Base-by-base conservation (phyloP, 1,284 basidiomycete genomes). In the Ustilago nuda region DNA sequence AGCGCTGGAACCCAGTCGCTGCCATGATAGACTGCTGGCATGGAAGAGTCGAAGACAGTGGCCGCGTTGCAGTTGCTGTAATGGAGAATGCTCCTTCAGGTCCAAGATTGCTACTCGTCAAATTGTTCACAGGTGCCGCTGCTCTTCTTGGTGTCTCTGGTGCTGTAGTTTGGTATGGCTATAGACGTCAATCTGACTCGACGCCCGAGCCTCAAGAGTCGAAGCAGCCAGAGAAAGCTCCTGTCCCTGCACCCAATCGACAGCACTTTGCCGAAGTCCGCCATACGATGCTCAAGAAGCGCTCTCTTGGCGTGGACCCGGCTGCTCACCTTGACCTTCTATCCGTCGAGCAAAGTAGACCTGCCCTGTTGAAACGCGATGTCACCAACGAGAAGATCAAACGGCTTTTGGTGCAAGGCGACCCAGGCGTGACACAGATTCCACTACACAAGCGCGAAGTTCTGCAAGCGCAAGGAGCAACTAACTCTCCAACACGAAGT, bases 1-100 rank as follows among this genome's bases (percentile, higher is more conserved):
- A 63, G 60, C 60, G 66, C 9, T 50, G 50, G 36, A 27, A 45
- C 8, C 61, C 66, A 0, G 30, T 62, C 45, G 3, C 9, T 13
- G 52, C 19, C 3, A 45, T 56, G 11, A 32, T 41, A 23, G 56
- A 59, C n/a, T 30, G 36, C 13, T 41, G 33, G 11, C 32, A 41
- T 30, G 33, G 43, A 7, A 30, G 12, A 7, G 0, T 53, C 8
- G 33, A 39, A 11, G 48, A 48, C 2, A 55, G 48, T 12, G 12
- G 9, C 37, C 50, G 54, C 1, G 27, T 51, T 12, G 4, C 55
- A 12, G 11, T 9, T 15, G 9, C 19, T 4, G 11, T 48, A 2
- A 12, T 56, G 7, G 9, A 43, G 17, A 37, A 39, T 23, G 32
- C 41, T 32, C 59, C 65, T 35, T n/a, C 11, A 32, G 36, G 56